These are phyloP conservation scores for Zizania palustris DNA, from an alignment of 202 grass and related monocot genomes.

Conservation along the genomic window DNA sequence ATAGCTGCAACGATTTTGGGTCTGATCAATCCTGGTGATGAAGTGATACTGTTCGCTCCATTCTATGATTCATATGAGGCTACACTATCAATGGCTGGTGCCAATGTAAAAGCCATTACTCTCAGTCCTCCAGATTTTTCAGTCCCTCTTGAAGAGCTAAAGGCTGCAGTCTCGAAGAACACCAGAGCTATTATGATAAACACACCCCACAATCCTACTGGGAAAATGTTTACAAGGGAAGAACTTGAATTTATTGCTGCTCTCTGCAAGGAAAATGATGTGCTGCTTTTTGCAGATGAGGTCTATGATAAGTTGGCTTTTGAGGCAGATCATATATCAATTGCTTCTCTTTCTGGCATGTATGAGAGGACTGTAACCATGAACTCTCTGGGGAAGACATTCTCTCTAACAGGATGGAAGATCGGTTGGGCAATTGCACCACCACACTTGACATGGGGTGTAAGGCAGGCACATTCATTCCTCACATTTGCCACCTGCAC, in stretches of 20 bases:
- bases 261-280: conserved; percentile 89
- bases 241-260: conserved; percentile 84
- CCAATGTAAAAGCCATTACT: conserved; percentile 77
- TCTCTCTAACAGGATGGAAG: conserved; percentile 97
- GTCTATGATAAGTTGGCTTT: conserved; percentile 94
- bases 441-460: conserved; percentile 84
- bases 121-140: conserved; percentile 78
- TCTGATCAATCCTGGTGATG: conserved; percentile 90
- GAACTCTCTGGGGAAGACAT: conserved; percentile 99
- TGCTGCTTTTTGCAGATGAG: conserved; percentile 88
- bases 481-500: conserved; percentile 91
- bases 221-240: conserved; percentile 88
- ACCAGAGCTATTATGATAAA: conserved; percentile 98
- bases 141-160: conserved; percentile 81
- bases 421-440: conserved; percentile 97
- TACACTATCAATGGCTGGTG: conserved; percentile 86
- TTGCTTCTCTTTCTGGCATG: conserved; percentile 89
- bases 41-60: conserved; percentile 93
- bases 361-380: conserved; percentile 92
- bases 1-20: conserved; percentile 95
- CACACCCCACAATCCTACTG: conserved; percentile 95
- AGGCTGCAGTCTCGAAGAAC: conserved; percentile 63
- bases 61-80: conserved; percentile 96
- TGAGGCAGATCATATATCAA: conserved; percentile 85
- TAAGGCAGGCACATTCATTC: conserved; percentile 93